phyloP scores from a whole-genome alignment of 1,139 yeast genomes.

The Fermentozyma sake region DNA sequence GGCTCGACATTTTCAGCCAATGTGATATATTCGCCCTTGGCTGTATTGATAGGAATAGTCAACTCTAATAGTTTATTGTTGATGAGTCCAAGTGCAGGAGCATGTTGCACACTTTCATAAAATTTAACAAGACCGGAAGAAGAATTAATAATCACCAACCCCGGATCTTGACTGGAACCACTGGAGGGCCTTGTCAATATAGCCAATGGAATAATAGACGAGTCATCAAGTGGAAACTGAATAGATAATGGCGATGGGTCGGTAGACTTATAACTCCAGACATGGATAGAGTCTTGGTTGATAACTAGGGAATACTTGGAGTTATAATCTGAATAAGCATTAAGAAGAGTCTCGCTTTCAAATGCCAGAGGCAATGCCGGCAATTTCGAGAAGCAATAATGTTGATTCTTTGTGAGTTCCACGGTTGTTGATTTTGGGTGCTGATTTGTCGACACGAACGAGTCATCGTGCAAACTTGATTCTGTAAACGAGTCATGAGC shows the following conservation, averaged over 20 bases:
- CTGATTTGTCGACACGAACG: constrained; percentile 1
- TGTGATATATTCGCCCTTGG: constrained; percentile 53
- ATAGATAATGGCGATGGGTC: constrained; percentile 57
- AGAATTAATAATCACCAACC: constrained; percentile 57
- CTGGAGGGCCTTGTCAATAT: constrained; percentile 64
- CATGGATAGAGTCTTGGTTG: constrained; percentile 48
- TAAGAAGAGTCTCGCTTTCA: constrained; percentile 17
- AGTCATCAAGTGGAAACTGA: constrained; percentile 33
- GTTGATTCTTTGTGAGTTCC: constrained; percentile 58
- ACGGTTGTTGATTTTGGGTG: constrained; percentile 9
- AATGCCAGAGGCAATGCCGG: constrained; percentile 54
- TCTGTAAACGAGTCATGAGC: too few species aligned
- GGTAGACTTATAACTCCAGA: constrained; percentile 67
- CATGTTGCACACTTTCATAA: constrained; percentile 65
- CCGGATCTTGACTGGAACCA: constrained; percentile 58
- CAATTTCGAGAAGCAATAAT: constrained; percentile 57
- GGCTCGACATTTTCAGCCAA: constrained; percentile 65
- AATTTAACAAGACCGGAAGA: constrained; percentile 53
- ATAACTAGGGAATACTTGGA: constrained; percentile 56
- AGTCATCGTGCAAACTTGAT: not conserved
- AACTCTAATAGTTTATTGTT: constrained; percentile 38
- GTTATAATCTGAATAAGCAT: constrained; percentile 51
- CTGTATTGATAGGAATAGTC: constrained; percentile 30
- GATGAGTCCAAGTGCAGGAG: constrained; percentile 62
- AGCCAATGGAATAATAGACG: constrained; percentile 44